A percentile compares a stretch with the other conserved stretches of the same genome.
Conservation (phyloP, 768 basidiomycete species). For the Cubamyces sp. region DNA sequence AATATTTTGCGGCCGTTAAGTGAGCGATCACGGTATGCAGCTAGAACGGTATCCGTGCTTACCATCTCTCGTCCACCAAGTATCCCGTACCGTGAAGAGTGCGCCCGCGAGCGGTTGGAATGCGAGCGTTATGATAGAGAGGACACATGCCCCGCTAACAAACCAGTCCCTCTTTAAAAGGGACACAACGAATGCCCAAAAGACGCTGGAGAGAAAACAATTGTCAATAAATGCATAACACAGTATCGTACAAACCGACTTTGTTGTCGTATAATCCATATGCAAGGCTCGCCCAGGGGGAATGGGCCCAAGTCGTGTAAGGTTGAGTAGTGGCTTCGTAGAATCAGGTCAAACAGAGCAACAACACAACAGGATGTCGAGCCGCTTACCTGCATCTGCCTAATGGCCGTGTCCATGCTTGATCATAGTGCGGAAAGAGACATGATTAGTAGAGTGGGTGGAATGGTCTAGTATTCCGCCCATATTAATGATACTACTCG, state of each 20-base stretch:
- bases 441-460: slow-evolving; percentile 54
- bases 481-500: neutral
- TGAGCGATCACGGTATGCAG: no score
- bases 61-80: slow-evolving; percentile 49
- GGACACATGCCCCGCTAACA: slow-evolving; percentile 51
- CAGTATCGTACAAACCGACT: neutral
- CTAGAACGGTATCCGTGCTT: slow-evolving; percentile 17
- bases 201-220: neutral
- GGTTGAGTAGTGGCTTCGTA: slow-evolving; percentile 1
- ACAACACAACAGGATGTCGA: neutral
- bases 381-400: slow-evolving; percentile 52
- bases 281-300: neutral
- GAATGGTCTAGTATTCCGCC: slow-evolving; percentile 45
- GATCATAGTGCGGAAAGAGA: slow-evolving; percentile 55
- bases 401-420: slow-evolving; percentile 62
- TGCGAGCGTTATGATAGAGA: slow-evolving; percentile 50
- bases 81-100: slow-evolving; percentile 51
- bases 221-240: neutral
- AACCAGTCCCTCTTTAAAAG: slow-evolving; percentile 24
- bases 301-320: neutral
- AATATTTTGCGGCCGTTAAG: neutral
- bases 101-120: slow-evolving; percentile 60
- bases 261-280: neutral
- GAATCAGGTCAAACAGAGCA: slow-evolving; percentile 29
- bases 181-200: neutral